These are phyloP conservation scores for Ceraceosorus guamensis DNA, from an alignment of 1,284 basidiomycete genomes.

Conservation along the genomic window DNA sequence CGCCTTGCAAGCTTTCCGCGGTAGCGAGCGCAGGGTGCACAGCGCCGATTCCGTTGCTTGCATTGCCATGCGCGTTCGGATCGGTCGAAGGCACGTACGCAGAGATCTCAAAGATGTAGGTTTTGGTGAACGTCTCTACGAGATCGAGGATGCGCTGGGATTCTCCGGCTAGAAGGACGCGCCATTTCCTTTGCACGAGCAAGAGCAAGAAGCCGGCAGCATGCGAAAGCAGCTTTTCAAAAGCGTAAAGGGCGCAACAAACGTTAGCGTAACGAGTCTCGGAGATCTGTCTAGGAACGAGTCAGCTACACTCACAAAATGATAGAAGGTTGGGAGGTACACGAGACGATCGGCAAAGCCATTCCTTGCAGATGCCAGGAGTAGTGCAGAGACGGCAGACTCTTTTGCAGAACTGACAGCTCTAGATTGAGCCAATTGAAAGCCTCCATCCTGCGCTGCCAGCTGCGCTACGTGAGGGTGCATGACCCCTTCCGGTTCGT, in stretches of 20 bases:
- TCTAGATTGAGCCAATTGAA: conserved; percentile 3
- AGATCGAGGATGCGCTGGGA: not conserved
- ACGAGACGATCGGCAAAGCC: conserved; percentile 32
- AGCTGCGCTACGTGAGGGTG: not conserved
- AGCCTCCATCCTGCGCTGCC: not conserved
- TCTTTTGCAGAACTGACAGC: conserved; percentile 19
- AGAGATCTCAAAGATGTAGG: not conserved
- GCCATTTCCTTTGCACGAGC: conserved; percentile 18
- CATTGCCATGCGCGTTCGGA: no score
- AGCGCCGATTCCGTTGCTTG: no score
- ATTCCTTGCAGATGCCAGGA: conserved; percentile 14
- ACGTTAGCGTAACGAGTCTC: not conserved
- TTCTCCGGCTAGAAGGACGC: conserved; percentile 28
- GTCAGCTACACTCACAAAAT: conserved; percentile 19
- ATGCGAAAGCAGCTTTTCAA: conserved; percentile 22
- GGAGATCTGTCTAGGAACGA: not conserved
- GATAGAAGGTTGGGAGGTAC: conserved; percentile 33
- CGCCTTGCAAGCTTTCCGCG: not conserved
- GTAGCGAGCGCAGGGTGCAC: not conserved
- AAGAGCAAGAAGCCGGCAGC: conserved; percentile 28
- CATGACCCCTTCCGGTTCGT: conserved; percentile 1
- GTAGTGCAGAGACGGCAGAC: conserved; percentile 26
- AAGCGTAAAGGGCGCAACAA: not conserved
- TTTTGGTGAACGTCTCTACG: not conserved
- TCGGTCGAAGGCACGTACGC: not conserved